phyloP scores from a whole-genome alignment of 2,329 filamentous ascomycete genomes.

The Botrytis sinoallii region DNA sequence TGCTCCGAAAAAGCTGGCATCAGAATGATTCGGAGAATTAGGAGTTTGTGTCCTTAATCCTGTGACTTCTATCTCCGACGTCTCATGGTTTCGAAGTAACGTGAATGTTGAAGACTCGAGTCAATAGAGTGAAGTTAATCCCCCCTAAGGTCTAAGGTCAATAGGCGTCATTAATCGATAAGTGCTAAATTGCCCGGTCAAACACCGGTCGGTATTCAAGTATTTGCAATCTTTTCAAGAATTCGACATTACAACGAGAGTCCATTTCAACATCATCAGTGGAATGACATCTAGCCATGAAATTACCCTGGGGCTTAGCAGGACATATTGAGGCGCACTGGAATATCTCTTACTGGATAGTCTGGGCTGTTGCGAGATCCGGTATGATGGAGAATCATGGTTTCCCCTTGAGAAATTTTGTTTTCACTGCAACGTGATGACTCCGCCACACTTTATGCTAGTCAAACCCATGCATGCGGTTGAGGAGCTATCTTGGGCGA shows the following conservation, averaged over 20 bases:
- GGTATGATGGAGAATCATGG: neutral
- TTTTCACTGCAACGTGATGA: constrained; percentile 1
- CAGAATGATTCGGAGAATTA: neutral
- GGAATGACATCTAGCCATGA: neutral
- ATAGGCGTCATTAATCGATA: neutral
- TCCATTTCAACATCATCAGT: neutral
- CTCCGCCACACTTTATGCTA: constrained; percentile 1
- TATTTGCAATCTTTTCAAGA: neutral
- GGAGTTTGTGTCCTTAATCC: neutral
- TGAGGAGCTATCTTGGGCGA: neutral
- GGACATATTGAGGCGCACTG: neutral
- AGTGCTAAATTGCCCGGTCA: neutral
- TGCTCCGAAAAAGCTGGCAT: neutral
- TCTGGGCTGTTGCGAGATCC: neutral
- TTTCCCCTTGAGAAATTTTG: constrained; percentile 3
- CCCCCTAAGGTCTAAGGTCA: neutral
- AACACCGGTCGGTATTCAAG: neutral
- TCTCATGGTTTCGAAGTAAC: neutral
- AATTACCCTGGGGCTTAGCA: neutral
- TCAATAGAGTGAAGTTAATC: neutral
- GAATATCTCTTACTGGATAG: neutral
- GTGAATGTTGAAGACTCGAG: neutral
- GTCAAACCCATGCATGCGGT: neutral
- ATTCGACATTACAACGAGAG: neutral
- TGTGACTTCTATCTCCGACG: neutral